Conservation (phyloP, 768 basidiomycete genomes). For the Pulveroboletus ravenelii region DNA sequence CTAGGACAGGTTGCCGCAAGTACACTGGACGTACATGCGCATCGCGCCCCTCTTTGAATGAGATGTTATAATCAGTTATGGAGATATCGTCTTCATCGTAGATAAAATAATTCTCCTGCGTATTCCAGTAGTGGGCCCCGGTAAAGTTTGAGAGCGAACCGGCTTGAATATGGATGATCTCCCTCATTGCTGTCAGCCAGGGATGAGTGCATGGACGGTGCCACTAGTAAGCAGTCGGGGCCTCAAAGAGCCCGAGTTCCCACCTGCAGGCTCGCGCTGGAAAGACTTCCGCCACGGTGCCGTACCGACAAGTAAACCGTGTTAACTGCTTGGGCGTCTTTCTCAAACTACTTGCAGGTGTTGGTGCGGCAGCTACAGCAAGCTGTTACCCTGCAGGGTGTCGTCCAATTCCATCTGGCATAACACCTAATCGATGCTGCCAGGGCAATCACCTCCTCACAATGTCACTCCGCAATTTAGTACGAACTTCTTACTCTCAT, state of each 20-base stretch:
- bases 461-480: background rate
- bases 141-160: conserved; percentile 62
- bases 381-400: background rate
- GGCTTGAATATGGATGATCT: conserved; percentile 76
- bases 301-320: background rate
- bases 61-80: conserved; percentile 49
- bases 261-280: background rate
- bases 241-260: background rate
- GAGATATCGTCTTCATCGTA: conserved; percentile 43
- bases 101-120: conserved; percentile 66
- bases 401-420: background rate
- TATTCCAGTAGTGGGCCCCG: conserved; percentile 80
- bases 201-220: background rate
- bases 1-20: background rate
- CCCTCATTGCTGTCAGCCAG: conserved; percentile 46
- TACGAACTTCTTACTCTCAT: background rate
- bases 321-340: background rate
- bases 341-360: background rate
- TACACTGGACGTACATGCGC: conserved; percentile 38
- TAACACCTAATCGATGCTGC: background rate
- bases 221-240: background rate
- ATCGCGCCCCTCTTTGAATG: conserved; percentile 60
- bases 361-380: conserved; percentile 1
- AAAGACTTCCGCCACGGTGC: background rate
- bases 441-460: background rate